Evolutionary conservation across 306 rosid species (phyloP), one percentile per base, ranked within the genome.

Genomic region (Begonia fuchsioides): DNA sequence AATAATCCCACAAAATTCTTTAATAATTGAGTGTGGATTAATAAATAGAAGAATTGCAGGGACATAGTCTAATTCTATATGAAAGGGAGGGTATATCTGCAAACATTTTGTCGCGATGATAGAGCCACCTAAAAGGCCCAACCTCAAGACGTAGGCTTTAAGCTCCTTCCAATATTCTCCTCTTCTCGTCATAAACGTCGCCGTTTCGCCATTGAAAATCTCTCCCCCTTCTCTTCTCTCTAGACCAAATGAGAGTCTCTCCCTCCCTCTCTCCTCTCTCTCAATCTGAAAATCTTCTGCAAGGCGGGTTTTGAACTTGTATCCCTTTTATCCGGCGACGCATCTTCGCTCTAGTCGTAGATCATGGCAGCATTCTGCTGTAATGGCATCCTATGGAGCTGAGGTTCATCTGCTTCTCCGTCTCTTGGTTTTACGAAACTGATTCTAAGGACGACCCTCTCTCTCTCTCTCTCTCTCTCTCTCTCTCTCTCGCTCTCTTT

Each of bases 101-200:
- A 67, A 61, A 54, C n/a, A 6, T 41, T 0, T 11, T n/a, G 5
- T 40, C n/a, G 44, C 11, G 44, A 13, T n/a, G 69, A 72, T 57
- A 0, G 16, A 46, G 18, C 62, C 41, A 73, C 67, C 72, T 35
- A 57, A 57, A 53, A 41, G 59, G 59, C 58, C 13, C 66, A 51
- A 43, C 54, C 56, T 53, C 62, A 60, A 53, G 72, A 72, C 76
- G 80, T 76, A 68, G 58, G 64, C 74, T 62, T 68, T 13, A 72
- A 79, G 52, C 72, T 46, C 55, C 40, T 60, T 40, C 58, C 15
- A 47, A 32, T 55, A 55, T 72, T 78, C 62, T 60, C 81, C 58
- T 64, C 64, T 68, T 72, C 69, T 53, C 71, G 56, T 68, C 53
- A 68, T 17, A 49, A 68, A 39, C 60, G 51, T 20, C 41, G 13